Evolutionary conservation across 495 filamentous ascomycete species (phyloP), one percentile per base, ranked within the genome.

Genomic region (Talaromyces stipitatus): DNA sequence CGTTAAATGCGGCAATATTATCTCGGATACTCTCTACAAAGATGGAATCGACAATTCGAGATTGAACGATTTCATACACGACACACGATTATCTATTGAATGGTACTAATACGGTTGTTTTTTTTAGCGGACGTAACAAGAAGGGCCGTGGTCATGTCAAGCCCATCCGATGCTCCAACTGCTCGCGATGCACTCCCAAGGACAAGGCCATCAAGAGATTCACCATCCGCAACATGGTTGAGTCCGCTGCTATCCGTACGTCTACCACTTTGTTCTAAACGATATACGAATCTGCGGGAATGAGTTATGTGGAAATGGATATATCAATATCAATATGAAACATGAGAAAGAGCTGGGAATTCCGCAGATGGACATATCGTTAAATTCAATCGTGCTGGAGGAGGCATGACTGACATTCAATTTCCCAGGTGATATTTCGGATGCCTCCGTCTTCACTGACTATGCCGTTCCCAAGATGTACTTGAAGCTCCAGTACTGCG

Each of bases 171-270:
- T 99, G 94, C 89, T 95, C 90, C 81, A 99, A 99, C 89, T 99
- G 94, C 87, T 95, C 91, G 72, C 86, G 94, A 83, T 99, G 94
- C 87, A 94, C 89, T 38, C 94, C 94, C 72, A 99, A 99, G 86
- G 94, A 99, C 73, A 99, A 99, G 87, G 95, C 94, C 66, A 97
- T 99, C 83, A 99, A 99, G 91, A 85, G 94, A 78, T 99, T 99
- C 84, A 99, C 94, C 75, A 97, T 99, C 85, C 87, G 94, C 76
- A 98, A 98, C 86, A 98, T 98, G 95, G 94, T 99, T 63, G 94
- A 99, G 81, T 95, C 91, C 60, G 94, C 94, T 64, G 94, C 94
- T 72, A 97, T 99, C 77, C 94, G 95, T 98, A 91, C 75, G 92
- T 91, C 68, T 38, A 24, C 57, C 56, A 62, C 53, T 54, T 18